Base-by-base conservation (phyloP, 352 stramenopile species). In the Globisporangium paroecandrum region DNA sequence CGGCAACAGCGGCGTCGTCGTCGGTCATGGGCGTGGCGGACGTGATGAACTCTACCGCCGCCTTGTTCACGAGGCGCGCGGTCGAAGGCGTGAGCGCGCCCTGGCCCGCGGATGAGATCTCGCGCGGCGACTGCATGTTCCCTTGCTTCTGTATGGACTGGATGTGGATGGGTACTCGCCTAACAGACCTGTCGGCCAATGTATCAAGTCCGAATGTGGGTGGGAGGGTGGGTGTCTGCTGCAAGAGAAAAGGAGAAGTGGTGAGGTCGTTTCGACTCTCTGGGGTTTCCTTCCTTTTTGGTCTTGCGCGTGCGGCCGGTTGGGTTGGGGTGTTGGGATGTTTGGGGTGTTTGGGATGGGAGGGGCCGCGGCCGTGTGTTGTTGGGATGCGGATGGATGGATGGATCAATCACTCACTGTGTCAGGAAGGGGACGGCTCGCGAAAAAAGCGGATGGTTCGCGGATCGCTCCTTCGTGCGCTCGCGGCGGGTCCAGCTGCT, bases 31-130 rank as follows among this genome's bases (percentile, higher is more conserved):
- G 62, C 62, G 62, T 67, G 32, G 62, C 62, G 10, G 73, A 57
- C 29, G 70, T 25, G 24, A 75, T 73, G 9, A 71, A 70, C 18
- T 66, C 62, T 25, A 71, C 68, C 10, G 63, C 78, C 15, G 78
- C 64, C 62, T 89, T 90, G 63, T 62, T 70, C 10, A 93, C 81
- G 13, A 90, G 60, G 8, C 75, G 70, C 29, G 81, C 85, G 13
- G 85, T 93, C 36, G 77, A 67, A 25, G 85, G 85, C 71, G 85
- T 93, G 25, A 93, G 66, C 27, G 82, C 78, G 34, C 85, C 85
- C 62, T 93, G 85, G 49, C 64, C 65, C 25, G 87, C 82, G 22
- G 82, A 90, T 54, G 85, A 93, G 69, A 93, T 91, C 73, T 90
- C 82, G 47, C 81, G 82, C 57, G 79, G 82, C 9, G 81, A 86